These are phyloP conservation scores for Tilletia caries DNA, from an alignment of 1,284 basidiomycete genomes.

Conservation along the genomic window DNA sequence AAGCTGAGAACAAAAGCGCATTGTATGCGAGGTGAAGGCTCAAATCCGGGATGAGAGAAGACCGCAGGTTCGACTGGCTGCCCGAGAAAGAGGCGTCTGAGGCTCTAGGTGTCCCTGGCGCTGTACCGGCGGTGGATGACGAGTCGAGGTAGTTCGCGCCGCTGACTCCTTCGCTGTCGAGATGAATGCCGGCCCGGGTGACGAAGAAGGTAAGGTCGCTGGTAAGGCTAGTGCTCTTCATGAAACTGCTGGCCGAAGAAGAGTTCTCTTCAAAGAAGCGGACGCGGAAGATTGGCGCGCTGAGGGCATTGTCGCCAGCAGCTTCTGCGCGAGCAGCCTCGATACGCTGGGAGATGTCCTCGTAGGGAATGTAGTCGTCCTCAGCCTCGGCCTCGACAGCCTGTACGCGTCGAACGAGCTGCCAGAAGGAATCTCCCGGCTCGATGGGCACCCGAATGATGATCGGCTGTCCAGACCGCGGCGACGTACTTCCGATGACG, in stretches of 20 bases:
- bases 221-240: conserved; percentile 63
- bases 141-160: conserved; percentile 5
- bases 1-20: conserved; percentile 82
- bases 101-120: conserved; percentile 10
- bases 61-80: conserved; percentile 18
- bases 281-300: conserved; percentile 73
- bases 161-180: conserved; percentile 27
- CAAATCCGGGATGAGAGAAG: conserved; percentile 62
- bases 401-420: conserved; percentile 80
- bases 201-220: conserved; percentile 82
- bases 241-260: conserved; percentile 56
- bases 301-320: conserved; percentile 27
- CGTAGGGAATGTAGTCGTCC: conserved; percentile 77
- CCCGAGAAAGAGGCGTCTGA: conserved; percentile 1
- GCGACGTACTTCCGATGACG: conserved; percentile 80
- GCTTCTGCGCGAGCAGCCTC: conserved; percentile 32
- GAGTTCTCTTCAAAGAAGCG: conserved; percentile 93
- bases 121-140: neutral
- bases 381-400: conserved; percentile 80
- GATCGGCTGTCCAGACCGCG: conserved; percentile 71
- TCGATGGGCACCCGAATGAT: conserved; percentile 81
- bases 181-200: conserved; percentile 40
- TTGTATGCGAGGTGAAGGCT: conserved; percentile 86
- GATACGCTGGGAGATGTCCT: conserved; percentile 66
- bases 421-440: conserved; percentile 84